These are phyloP conservation scores for Mortierella sp. DNA, from an alignment of 371 early-diverging fungal species.

Conservation along the genomic window DNA sequence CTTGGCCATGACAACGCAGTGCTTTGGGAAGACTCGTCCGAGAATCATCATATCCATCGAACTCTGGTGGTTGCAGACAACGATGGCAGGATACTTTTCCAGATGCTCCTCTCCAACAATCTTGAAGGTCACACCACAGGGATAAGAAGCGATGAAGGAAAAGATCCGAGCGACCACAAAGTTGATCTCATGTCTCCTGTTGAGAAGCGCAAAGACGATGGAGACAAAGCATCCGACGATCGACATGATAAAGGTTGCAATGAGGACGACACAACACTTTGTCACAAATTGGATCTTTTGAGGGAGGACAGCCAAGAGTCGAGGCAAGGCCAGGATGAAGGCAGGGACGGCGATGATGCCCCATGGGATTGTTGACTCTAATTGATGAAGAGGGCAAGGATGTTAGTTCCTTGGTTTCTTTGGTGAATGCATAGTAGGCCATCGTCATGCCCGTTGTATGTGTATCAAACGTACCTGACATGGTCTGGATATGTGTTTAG, in stretches of 20 bases:
- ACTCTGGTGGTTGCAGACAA: conserved; percentile 91
- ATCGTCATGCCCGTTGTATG: background rate
- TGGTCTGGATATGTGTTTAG: background rate
- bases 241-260: conserved; percentile 36
- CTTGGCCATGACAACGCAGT: conserved; percentile 86
- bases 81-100: conserved; percentile 70
- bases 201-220: conserved; percentile 28
- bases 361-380: conserved; percentile 16
- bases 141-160: conserved; percentile 60
- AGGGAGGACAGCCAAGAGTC: conserved; percentile 28
- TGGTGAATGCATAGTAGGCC: background rate
- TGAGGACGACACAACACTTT: conserved; percentile 27
- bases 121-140: conserved; percentile 70
- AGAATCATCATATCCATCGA: conserved; percentile 83
- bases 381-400: background rate
- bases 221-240: conserved; percentile 39
- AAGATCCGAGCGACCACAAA: conserved; percentile 70
- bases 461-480: background rate
- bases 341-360: background rate
- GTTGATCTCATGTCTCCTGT: conserved; percentile 65
- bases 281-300: conserved; percentile 35
- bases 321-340: conserved; percentile 31
- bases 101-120: conserved; percentile 75
- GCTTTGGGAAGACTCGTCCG: conserved; percentile 78
- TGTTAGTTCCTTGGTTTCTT: background rate